Percentiles rank a stretch among this genome's conserved stretches.
Evolutionary conservation across 2,329 filamentous ascomycete genomes (phyloP).

Genomic region (Nigrospora sphaerica): DNA sequence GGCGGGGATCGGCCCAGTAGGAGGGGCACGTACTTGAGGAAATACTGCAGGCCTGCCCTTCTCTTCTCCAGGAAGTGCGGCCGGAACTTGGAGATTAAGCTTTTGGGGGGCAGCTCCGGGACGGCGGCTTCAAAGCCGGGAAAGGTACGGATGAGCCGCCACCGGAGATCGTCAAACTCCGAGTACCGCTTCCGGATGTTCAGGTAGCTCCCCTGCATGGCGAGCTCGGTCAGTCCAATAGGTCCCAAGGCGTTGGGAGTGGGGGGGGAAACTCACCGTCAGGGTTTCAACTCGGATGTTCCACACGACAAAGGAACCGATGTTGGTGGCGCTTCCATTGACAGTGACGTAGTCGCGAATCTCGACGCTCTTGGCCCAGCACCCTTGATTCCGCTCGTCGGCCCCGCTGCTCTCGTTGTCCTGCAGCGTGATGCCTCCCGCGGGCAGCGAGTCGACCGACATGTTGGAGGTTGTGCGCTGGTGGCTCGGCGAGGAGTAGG

Average conservation of each 20-base stretch:
- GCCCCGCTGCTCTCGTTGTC: constrained; percentile 52
- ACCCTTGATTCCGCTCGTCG: constrained; percentile 36
- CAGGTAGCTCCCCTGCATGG: constrained; percentile 48
- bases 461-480: constrained; percentile 32
- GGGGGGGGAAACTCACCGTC: constrained; percentile 47
- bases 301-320: constrained; percentile 94
- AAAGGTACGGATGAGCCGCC: constrained; percentile 69
- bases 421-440: constrained; percentile 51
- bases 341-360: constrained; percentile 51
- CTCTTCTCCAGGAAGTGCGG: constrained; percentile 81
- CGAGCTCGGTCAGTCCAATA: constrained; percentile 9
- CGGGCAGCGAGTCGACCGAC: constrained; percentile 38
- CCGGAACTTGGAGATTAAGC: constrained; percentile 78
- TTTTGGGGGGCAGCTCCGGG: constrained; percentile 86
- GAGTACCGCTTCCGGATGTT: constrained; percentile 73
- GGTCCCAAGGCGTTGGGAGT: neutral
- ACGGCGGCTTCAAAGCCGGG: constrained; percentile 79
- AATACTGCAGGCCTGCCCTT: constrained; percentile 78
- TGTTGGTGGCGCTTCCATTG: constrained; percentile 47
- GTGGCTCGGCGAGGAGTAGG: neutral
- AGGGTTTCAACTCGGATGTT: constrained; percentile 84
- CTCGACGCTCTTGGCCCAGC: constrained; percentile 58
- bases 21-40: constrained; percentile 67
- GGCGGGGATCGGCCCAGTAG: constrained; percentile 4
- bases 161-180: constrained; percentile 80